A percentile compares a stretch with the other conserved stretches of the same genome.
Evolutionary conservation across 1,284 basidiomycete genomes (phyloP).

Genomic region (Pseudozyma pruni): DNA sequence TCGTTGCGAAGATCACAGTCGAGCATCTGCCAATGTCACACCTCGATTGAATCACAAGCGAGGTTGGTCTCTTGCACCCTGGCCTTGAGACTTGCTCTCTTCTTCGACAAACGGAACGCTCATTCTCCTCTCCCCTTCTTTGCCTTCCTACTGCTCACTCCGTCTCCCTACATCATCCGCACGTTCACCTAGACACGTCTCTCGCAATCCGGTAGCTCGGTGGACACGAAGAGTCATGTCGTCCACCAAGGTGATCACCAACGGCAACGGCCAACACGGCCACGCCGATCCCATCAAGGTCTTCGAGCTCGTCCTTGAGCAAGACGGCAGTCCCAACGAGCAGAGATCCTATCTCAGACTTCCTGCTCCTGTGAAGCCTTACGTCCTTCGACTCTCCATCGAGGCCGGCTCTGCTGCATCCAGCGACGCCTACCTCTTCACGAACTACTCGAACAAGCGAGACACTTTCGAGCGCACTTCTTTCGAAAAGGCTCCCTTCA

Average conservation of each 20-base stretch:
- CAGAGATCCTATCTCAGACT: constrained; percentile 56
- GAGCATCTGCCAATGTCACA: too few species aligned
- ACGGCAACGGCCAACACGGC: constrained; percentile 15
- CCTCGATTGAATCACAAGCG: background rate
- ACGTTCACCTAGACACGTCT: background rate
- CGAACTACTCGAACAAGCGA: constrained; percentile 71
- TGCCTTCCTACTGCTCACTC: background rate
- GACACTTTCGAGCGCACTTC: constrained; percentile 78
- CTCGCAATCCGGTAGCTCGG: constrained; percentile 3
- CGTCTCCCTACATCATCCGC: background rate
- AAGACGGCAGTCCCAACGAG: constrained; percentile 58
- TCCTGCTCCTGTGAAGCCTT: constrained; percentile 55
- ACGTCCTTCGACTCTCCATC: constrained; percentile 58
- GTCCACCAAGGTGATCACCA: constrained; percentile 23
- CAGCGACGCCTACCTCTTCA: constrained; percentile 50
- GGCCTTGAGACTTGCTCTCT: too few species aligned
- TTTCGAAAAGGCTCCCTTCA: constrained; percentile 73
- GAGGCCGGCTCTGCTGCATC: constrained; percentile 56
- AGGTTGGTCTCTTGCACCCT: background rate
- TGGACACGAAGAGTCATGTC: constrained; percentile 20
- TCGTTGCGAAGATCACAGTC: constrained; percentile 38
- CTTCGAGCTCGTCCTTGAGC: constrained; percentile 53
- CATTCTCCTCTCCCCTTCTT: background rate
- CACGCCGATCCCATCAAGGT: constrained; percentile 41
- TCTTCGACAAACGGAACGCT: background rate